phyloP scores from a whole-genome alignment of 345 rosid species.

The Brassica incana region DNA sequence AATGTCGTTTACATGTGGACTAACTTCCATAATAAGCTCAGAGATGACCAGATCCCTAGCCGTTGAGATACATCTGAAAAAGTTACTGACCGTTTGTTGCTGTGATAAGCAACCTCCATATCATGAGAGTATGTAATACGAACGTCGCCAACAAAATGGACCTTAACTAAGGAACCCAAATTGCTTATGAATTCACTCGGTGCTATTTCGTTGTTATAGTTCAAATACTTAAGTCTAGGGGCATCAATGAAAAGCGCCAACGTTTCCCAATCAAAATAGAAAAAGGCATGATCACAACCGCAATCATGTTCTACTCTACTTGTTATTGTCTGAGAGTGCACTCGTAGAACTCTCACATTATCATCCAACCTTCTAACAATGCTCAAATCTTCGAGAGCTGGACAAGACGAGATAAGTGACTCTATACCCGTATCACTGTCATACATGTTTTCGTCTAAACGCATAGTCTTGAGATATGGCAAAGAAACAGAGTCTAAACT shows the following conservation, averaged over 20 bases:
- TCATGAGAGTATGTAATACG: neutral
- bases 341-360: neutral
- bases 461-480: neutral
- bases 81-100: neutral
- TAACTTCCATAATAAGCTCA: neutral
- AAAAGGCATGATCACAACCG: neutral
- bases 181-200: neutral
- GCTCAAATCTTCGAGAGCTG: slow-evolving; percentile 8
- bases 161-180: neutral
- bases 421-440: neutral
- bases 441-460: neutral
- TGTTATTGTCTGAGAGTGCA: slow-evolving; percentile 10
- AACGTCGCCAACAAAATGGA: neutral
- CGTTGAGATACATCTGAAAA: neutral
- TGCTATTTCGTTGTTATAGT: neutral
- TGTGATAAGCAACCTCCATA: neutral
- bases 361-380: neutral
- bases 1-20: neutral
- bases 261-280: neutral
- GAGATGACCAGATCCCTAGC: neutral
- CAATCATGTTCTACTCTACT: neutral
- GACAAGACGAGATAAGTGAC: slow-evolving; percentile 6
- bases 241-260: slow-evolving; percentile 7
- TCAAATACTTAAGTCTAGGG: slow-evolving; percentile 15
- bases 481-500: neutral